phyloP scores from a whole-genome alignment of 768 basidiomycete species.

The Pisolithus sp. region DNA sequence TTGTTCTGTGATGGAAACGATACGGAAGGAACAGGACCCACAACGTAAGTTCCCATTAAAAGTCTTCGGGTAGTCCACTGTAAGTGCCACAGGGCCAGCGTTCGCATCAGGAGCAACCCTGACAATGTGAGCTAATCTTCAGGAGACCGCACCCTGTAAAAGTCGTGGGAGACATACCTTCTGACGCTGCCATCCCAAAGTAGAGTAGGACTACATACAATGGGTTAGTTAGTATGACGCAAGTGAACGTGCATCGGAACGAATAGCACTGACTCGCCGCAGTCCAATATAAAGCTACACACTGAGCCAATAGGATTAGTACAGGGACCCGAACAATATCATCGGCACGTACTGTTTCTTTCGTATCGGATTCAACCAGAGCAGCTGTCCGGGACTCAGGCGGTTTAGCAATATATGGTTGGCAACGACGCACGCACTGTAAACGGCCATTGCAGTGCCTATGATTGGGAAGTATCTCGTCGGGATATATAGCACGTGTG shows the following conservation, averaged over 20 bases:
- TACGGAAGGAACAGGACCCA: neutral
- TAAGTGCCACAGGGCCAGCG: slow-evolving; percentile 5
- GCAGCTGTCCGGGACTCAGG: neutral
- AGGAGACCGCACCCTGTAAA: neutral
- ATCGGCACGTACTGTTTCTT: neutral
- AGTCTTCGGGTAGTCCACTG: neutral
- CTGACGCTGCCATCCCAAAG: slow-evolving; percentile 5
- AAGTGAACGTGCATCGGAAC: neutral
- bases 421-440: neutral
- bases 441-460: neutral
- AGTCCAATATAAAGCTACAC: neutral
- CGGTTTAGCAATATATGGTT: neutral
- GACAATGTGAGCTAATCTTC: neutral
- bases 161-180: neutral
- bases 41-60: neutral
- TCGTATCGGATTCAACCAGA: neutral
- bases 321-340: neutral
- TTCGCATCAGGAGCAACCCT: slow-evolving; percentile 9
- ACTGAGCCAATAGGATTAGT: neutral
- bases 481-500: slow-evolving; percentile 2
- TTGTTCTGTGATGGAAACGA: neutral
- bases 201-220: neutral
- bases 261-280: neutral
- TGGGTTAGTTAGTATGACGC: neutral
- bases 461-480: slow-evolving; percentile 7